phyloP scores from a whole-genome alignment of 2,329 filamentous ascomycete species.

The Pseudocercospora fuligena region DNA sequence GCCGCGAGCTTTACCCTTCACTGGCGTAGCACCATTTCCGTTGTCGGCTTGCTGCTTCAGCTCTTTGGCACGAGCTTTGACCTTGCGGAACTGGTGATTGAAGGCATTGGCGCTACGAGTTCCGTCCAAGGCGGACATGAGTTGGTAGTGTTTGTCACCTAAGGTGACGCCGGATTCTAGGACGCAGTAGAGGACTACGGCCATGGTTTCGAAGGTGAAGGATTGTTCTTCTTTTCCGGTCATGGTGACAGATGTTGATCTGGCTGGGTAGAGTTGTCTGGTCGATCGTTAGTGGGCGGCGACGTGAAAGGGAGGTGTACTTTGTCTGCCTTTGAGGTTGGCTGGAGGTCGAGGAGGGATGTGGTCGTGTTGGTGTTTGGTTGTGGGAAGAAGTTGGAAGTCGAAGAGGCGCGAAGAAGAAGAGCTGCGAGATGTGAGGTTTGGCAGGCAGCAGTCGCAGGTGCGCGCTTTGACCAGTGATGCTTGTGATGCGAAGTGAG shows the following conservation, averaged over 20 bases:
- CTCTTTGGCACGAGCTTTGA: constrained; percentile 37
- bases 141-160: constrained; percentile 32
- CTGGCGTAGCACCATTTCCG: neutral
- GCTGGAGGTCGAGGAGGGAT: neutral
- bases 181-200: constrained; percentile 18
- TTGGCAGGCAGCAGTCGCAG: neutral
- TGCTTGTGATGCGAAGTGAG: constrained; percentile 13
- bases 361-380: neutral
- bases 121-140: constrained; percentile 38
- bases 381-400: neutral
- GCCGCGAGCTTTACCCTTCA: neutral
- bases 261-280: neutral
- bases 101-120: constrained; percentile 22
- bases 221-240: constrained; percentile 10
- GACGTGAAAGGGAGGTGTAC: neutral
- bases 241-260: constrained; percentile 8
- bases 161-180: constrained; percentile 26
- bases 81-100: constrained; percentile 37
- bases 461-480: constrained; percentile 10
- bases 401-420: neutral
- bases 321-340: neutral
- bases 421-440: neutral
- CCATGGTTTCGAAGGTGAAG: constrained; percentile 25
- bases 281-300: neutral
- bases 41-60: constrained; percentile 16